A percentile compares a stretch with the other conserved stretches of the same genome.
Evolutionary conservation across 139 green algal genomes (phyloP).

Genomic region (Nannochloris sp.): DNA sequence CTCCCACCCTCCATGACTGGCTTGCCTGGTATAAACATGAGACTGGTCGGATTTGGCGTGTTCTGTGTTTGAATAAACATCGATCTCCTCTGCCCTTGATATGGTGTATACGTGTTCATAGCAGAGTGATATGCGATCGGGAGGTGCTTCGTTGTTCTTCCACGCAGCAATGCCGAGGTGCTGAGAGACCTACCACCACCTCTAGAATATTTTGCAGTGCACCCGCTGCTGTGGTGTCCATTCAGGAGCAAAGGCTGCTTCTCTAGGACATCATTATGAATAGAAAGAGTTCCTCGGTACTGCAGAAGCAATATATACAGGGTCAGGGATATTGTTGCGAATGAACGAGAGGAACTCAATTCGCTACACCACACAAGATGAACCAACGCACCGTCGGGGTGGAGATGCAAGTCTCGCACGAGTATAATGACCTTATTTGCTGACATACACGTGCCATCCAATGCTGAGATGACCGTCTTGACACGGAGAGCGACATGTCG

Average conservation of each 20-base stretch:
- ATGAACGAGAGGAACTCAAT: too few species aligned
- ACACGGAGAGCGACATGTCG: too few species aligned
- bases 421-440: too few species aligned
- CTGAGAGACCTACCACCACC: not conserved
- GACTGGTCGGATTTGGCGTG: slow-evolving; percentile 87
- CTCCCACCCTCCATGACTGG: slow-evolving; percentile 57
- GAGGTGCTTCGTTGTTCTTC: not conserved
- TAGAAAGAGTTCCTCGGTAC: too few species aligned
- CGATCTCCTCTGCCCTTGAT: slow-evolving; percentile 25
- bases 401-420: too few species aligned
- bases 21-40: slow-evolving; percentile 95
- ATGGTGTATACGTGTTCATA: not conserved
- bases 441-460: too few species aligned
- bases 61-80: slow-evolving; percentile 97
- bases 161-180: not conserved
- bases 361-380: too few species aligned
- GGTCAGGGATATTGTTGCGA: too few species aligned
- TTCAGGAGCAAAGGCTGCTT: not conserved
- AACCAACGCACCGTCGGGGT: too few species aligned
- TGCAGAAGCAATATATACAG: not conserved
- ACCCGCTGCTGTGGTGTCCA: not conserved
- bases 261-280: not conserved
- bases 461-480: too few species aligned
- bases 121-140: not conserved
- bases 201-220: not conserved